These are phyloP conservation scores for Trametes coccinea DNA, from an alignment of 768 basidiomycete genomes.

Conservation along the genomic window DNA sequence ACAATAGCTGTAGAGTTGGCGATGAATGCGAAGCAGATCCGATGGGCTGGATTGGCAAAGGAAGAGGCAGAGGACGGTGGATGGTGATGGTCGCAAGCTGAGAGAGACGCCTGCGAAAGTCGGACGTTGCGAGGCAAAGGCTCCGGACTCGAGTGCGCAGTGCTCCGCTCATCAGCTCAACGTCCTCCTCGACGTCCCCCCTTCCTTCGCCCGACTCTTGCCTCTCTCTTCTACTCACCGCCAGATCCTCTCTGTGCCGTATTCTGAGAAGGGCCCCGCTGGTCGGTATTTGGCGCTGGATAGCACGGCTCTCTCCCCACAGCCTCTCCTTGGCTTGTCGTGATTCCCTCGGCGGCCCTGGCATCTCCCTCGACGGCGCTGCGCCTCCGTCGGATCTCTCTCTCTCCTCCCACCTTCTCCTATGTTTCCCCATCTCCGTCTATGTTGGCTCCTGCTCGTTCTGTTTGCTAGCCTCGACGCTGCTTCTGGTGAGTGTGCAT, in stretches of 20 bases:
- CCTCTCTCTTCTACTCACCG: constrained; percentile 1
- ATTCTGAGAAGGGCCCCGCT: constrained; percentile 19
- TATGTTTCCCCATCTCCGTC: constrained; percentile 19
- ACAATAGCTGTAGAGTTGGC: background rate
- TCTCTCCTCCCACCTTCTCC: constrained; percentile 14
- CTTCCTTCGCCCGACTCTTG: background rate
- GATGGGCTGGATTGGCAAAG: background rate
- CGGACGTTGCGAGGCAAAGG: constrained; percentile 9
- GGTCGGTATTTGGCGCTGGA: constrained; percentile 22
- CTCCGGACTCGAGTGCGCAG: background rate
- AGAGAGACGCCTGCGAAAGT: background rate
- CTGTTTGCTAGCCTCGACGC: constrained; percentile 17
- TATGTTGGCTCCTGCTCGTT: constrained; percentile 17
- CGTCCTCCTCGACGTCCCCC: constrained; percentile 8
- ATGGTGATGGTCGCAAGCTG: constrained; percentile 12
- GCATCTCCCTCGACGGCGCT: background rate
- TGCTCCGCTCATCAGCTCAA: background rate
- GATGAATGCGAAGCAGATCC: background rate
- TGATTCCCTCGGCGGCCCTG: constrained; percentile 10
- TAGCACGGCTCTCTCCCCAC: constrained; percentile 11
- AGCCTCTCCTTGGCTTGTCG: constrained; percentile 13
- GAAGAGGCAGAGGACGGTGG: background rate
- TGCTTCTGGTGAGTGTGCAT: constrained; percentile 14
- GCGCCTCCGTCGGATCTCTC: background rate
- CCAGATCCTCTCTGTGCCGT: constrained; percentile 2